Percentiles rank a stretch among this genome's conserved stretches.
phyloP scores from a whole-genome alignment of 805 yeast genomes.

The Teunomyces gatunensis region DNA sequence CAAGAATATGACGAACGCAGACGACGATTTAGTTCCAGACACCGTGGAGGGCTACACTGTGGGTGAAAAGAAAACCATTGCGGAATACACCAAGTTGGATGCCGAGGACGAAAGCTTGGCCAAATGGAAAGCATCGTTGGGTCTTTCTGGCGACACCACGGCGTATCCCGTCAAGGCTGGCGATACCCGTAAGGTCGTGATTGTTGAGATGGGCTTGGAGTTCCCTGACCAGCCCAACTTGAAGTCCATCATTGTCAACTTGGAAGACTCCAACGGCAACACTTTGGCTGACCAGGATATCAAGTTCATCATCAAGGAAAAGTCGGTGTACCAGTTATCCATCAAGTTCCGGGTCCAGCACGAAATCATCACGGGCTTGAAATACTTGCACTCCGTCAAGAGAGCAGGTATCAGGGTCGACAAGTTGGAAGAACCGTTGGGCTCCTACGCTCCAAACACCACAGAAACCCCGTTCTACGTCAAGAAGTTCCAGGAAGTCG shows the following conservation, averaged over 20 bases:
- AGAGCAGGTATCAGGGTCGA: conserved; percentile 87
- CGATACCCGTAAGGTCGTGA: conserved; percentile 75
- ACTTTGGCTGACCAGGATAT: conserved; percentile 58
- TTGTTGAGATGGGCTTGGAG: conserved; percentile 68
- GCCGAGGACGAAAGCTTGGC: conserved; percentile 88
- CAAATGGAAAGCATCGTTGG: conserved; percentile 89
- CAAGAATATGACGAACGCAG: conserved; percentile 21
- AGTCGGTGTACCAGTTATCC: conserved; percentile 65
- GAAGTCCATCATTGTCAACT: conserved; percentile 62
- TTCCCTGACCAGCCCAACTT: conserved; percentile 59
- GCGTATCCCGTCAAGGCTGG: conserved; percentile 65
- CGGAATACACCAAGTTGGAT: conserved; percentile 78
- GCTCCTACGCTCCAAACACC: conserved; percentile 89
- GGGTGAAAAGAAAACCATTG: conserved; percentile 72
- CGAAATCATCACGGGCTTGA: conserved; percentile 86
- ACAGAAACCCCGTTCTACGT: conserved; percentile 74
- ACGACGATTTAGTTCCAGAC: conserved; percentile 63
- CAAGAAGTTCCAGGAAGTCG: conserved; percentile 54
- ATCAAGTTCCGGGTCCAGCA: conserved; percentile 84
- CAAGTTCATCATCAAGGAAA: conserved; percentile 76
- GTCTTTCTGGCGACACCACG: conserved; percentile 55
- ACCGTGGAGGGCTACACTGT: conserved; percentile 62
- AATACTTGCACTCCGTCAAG: conserved; percentile 79
- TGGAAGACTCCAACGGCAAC: conserved; percentile 57
- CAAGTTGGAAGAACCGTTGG: conserved; percentile 82